phyloP scores from a whole-genome alignment of 2,329 filamentous ascomycete genomes.

The Colletotrichum filicis region DNA sequence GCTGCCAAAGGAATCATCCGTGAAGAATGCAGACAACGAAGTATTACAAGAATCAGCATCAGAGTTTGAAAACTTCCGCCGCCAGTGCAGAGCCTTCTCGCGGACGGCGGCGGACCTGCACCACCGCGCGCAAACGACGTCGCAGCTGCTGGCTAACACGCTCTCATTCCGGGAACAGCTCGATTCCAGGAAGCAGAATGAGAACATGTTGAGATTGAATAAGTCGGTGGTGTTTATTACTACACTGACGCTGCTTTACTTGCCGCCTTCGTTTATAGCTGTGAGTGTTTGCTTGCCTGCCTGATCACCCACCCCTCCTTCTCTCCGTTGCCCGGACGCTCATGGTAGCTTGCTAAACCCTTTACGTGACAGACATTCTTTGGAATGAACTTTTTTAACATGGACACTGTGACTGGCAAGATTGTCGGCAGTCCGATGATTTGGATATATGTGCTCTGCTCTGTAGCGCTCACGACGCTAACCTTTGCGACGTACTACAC shows the following conservation, averaged over 20 bases:
- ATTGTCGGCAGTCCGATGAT: not conserved
- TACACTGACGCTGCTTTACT: conserved; percentile 43
- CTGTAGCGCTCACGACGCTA: not conserved
- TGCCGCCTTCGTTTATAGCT: conserved; percentile 49
- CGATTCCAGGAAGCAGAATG: conserved; percentile 44
- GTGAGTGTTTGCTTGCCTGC: conserved; percentile 38
- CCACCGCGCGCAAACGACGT: conserved; percentile 39
- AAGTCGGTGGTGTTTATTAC: conserved; percentile 47
- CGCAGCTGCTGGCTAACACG: conserved; percentile 42
- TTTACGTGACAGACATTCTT: not conserved
- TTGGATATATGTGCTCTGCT: not conserved
- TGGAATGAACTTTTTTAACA: not conserved
- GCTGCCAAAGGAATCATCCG: not conserved
- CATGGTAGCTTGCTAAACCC: no score
- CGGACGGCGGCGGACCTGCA: conserved; percentile 40
- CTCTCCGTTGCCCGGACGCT: no score
- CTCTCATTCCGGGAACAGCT: conserved; percentile 44
- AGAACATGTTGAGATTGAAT: conserved; percentile 44
- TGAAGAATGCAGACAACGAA: not conserved
- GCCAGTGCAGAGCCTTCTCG: conserved; percentile 34
- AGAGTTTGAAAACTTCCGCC: conserved; percentile 30
- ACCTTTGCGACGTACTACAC: not conserved
- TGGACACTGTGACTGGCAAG: not conserved
- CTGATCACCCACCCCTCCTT: not conserved
- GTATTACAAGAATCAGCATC: not conserved